phyloP scores from a whole-genome alignment of 352 stramenopile species.

The Phytopythium cucurbitacearum region DNA sequence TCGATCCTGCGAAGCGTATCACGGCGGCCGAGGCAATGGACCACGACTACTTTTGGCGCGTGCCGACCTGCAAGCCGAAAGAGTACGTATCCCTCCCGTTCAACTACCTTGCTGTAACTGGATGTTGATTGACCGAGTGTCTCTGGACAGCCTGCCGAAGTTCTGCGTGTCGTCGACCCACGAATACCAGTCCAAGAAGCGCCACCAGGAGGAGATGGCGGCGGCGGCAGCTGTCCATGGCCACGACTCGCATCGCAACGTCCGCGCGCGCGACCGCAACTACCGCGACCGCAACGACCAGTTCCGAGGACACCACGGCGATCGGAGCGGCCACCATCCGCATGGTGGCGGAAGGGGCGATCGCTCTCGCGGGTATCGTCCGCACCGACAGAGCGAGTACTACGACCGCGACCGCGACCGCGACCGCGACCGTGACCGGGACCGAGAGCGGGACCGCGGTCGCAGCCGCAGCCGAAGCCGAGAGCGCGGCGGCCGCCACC shows the following conservation, averaged over 20 bases:
- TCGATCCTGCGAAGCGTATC: conserved; percentile 93
- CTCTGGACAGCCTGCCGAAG: conserved; percentile 60
- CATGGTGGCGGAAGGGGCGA: conserved; percentile 14
- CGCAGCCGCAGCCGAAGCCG: conserved; percentile 14
- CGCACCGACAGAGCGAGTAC: conserved; percentile 30
- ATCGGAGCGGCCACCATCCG: conserved; percentile 2
- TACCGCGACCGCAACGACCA: conserved; percentile 28
- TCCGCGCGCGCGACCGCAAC: conserved; percentile 19
- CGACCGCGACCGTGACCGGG: conserved; percentile 26
- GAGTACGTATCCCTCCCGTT: conserved; percentile 40
- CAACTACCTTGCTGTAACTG: background rate
- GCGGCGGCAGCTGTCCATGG: conserved; percentile 24
- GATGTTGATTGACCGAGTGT: conserved; percentile 2
- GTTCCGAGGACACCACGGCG: conserved; percentile 19
- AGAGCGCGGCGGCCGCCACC: conserved; percentile 7
- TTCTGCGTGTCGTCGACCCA: conserved; percentile 81
- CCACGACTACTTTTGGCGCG: conserved; percentile 96
- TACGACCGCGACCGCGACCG: conserved; percentile 30
- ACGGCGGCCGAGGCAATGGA: conserved; percentile 93
- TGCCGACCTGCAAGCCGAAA: conserved; percentile 77
- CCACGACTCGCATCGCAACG: conserved; percentile 22
- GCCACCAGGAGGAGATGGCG: conserved; percentile 69
- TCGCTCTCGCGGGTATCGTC: conserved; percentile 19
- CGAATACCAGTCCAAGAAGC: conserved; percentile 87
- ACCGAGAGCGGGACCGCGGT: conserved; percentile 23